A percentile compares a stretch with the other conserved stretches of the same genome.
Evolutionary conservation across 73 alveolate species (phyloP).

Genomic region (Paramecium biaurelia): DNA sequence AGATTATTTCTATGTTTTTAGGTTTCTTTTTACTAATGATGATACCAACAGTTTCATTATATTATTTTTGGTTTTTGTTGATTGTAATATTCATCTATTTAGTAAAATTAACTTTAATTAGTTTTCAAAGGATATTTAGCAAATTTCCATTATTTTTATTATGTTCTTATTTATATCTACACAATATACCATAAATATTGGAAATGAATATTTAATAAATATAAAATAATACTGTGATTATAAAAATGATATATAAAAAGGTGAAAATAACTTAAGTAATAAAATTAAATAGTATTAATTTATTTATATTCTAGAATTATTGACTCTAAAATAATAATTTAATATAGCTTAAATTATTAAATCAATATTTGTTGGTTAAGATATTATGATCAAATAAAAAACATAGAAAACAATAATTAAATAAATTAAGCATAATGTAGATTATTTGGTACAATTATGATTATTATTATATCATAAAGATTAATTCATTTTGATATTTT

Average conservation of each 20-base stretch:
- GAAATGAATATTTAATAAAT: not conserved
- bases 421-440: not conserved
- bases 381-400: slow-evolving; percentile 3
- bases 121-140: not conserved
- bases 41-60: slow-evolving; percentile 80
- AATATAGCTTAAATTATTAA: not conserved
- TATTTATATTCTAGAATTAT: not conserved
- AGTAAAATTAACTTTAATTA: not conserved
- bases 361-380: slow-evolving; percentile 4
- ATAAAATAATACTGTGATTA: not conserved
- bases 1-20: slow-evolving; percentile 66
- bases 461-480: not conserved
- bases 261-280: not conserved
- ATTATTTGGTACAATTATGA: not conserved
- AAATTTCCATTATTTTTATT: slow-evolving; percentile 33
- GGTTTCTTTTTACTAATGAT: slow-evolving; percentile 74
- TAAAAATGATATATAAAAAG: not conserved
- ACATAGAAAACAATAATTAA: not conserved
- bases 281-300: not conserved
- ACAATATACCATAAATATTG: not conserved
- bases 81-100: slow-evolving; percentile 52
- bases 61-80: slow-evolving; percentile 66
- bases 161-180: not conserved
- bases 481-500: not conserved
- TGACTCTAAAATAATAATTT: not conserved